These are phyloP conservation scores for Musa beccarii DNA, from an alignment of 176 grass and related monocot species.

Conservation along the genomic window DNA sequence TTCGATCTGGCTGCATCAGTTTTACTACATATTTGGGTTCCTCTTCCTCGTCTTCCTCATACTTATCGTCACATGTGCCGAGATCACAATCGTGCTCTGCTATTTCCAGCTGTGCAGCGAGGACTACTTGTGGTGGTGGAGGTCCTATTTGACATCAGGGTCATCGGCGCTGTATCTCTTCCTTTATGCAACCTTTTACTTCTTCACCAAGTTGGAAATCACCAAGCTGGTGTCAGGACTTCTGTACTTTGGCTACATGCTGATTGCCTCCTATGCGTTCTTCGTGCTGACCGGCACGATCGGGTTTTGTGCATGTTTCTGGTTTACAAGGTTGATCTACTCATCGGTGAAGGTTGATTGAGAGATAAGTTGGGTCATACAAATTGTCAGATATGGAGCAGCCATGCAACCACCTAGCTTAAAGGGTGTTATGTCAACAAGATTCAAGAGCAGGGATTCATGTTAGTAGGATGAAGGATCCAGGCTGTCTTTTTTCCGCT, in stretches of 20 bases:
- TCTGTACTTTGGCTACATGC: constrained; percentile 7
- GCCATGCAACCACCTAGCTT: not conserved
- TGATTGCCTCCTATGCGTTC: constrained; percentile 1
- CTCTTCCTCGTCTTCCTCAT: constrained; percentile 7
- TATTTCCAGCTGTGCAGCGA: constrained; percentile 9
- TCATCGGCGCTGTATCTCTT: constrained; percentile 1
- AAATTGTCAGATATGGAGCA: not conserved
- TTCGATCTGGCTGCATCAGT: constrained; percentile 3
- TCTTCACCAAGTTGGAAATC: constrained; percentile 10
- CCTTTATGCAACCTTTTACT: constrained; percentile 1
- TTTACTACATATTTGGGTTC: constrained; percentile 8
- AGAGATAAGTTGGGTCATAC: not conserved
- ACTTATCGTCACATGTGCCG: not conserved
- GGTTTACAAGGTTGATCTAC: constrained; percentile 10
- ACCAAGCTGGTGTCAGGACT: not conserved
- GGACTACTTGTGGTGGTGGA: constrained; percentile 9
- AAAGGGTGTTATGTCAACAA: not conserved
- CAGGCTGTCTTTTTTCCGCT: not conserved
- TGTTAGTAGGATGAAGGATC: not conserved
- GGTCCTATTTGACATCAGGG: constrained; percentile 3
- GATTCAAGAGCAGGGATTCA: not conserved
- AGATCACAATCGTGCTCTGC: constrained; percentile 4
- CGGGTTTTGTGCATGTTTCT: constrained; percentile 3
- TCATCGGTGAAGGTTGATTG: constrained; percentile 2
- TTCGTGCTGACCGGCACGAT: constrained; percentile 6